Evolutionary conservation across 2,329 filamentous ascomycete species (phyloP).

Genomic region (Pseudocercospora musae): DNA sequence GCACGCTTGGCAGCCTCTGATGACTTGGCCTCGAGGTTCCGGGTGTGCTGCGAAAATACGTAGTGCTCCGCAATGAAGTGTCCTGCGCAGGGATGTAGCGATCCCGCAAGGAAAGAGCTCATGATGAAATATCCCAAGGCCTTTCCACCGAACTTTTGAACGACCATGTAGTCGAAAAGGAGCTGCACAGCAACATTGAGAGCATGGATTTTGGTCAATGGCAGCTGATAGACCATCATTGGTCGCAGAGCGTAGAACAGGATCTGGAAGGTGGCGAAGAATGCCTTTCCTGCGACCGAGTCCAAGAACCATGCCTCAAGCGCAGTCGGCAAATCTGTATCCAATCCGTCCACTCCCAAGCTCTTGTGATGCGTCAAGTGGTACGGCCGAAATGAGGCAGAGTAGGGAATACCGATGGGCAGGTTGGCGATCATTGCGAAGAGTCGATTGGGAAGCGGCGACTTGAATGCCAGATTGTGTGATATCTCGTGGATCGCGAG

Average conservation of each 20-base stretch:
- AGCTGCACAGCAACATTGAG: conserved; percentile 78
- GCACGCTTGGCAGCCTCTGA: conserved; percentile 45
- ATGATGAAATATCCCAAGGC: conserved; percentile 79
- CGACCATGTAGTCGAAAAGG: conserved; percentile 69
- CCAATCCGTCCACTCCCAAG: conserved; percentile 89
- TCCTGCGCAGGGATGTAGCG: conserved; percentile 87
- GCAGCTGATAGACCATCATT: conserved; percentile 88
- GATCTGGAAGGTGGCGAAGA: conserved; percentile 99
- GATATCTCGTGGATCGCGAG: conserved; percentile 98
- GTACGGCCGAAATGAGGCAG: conserved; percentile 93
- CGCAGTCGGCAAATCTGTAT: conserved; percentile 90
- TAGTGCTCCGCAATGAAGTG: conserved; percentile 98
- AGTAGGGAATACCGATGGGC: conserved; percentile 93
- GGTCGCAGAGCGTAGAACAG: conserved; percentile 96
- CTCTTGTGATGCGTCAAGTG: conserved; percentile 99
- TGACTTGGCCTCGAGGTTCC: conserved; percentile 38
- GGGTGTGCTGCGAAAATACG: conserved; percentile 54
- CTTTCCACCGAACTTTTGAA: conserved; percentile 58
- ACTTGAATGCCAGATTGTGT: conserved; percentile 92
- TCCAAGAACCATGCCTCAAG: conserved; percentile 90
- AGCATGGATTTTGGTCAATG: conserved; percentile 79
- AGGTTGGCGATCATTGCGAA: conserved; percentile 93
- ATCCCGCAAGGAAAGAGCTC: conserved; percentile 89
- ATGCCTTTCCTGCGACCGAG: conserved; percentile 92
- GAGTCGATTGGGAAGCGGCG: conserved; percentile 72